These are phyloP conservation scores for Sesbania bispinosa DNA, from an alignment of 306 rosid genomes.

Conservation along the genomic window DNA sequence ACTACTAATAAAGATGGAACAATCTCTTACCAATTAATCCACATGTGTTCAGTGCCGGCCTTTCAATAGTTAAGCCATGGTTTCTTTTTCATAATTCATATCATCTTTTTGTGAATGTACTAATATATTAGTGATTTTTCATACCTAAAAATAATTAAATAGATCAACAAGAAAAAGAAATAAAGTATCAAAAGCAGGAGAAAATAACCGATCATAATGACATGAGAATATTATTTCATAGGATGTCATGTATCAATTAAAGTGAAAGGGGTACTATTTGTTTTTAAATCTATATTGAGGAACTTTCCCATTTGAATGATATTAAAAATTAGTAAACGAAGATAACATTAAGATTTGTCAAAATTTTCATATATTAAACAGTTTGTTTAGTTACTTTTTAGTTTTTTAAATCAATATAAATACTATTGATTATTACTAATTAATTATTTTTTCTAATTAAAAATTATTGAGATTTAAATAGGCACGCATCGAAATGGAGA, in stretches of 20 bases:
- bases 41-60: too few relatives aligned
- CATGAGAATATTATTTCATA: conserved; percentile 3
- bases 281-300: conserved; percentile 5
- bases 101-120: too few relatives aligned
- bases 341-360: not conserved
- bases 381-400: too few relatives aligned
- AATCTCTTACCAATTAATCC: too few relatives aligned
- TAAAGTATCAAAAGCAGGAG: not conserved
- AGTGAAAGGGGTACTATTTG: not conserved
- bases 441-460: not conserved
- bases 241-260: not conserved
- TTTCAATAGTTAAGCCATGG: not conserved
- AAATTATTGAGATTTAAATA: conserved; percentile 21
- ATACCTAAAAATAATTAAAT: too few relatives aligned
- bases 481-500: conserved; percentile 6
- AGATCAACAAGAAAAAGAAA: not conserved
- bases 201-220: conserved; percentile 1
- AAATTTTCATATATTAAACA: not conserved
- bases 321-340: not conserved
- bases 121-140: too few relatives aligned
- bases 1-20: too few relatives aligned
- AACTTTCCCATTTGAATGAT: not conserved
- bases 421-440: not conserved
- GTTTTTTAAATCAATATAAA: not conserved
- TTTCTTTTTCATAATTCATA: conserved; percentile 15